Base-by-base conservation (phyloP, 352 stramenopile genomes). In the Globisporangium parvum region DNA sequence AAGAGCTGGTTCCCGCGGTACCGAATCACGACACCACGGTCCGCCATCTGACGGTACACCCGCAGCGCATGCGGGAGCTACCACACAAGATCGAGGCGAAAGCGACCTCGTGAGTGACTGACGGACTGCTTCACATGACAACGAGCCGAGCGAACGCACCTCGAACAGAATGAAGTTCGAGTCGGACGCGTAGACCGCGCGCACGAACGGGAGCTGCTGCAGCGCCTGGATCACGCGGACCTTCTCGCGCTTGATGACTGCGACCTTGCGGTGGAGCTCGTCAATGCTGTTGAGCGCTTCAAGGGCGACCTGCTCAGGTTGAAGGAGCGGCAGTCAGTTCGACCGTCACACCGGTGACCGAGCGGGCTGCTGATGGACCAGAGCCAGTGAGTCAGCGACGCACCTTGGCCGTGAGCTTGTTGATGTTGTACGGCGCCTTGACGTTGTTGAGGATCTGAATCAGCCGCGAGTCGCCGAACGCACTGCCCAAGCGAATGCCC, bases 401-500 rank as follows among this genome's bases (percentile, higher is more conserved):
- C 53, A 79, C 80, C 61, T 93, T 88, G 46, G 89, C 84, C 6
- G 96, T 98, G 31, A 99, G 73, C 60, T 96, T 97, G 85, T 97
- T 99, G 55, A 99, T 95, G 78, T 99, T 99, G 82, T 99, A 99
- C 17, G 96, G 96, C n/a, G 96, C 96, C 73, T 99, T 99, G 57
- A 98, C 93, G 65, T 98, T 99, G 76, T 99, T 99, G 58, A 99
- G 93, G 39, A 98, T 85, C 75, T 98, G 88, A 66, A 99, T 98
- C 10, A 99, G 77, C 55, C 88, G 84, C 8, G 87, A 66, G 60
- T 93, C 68, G 37, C 85, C 96, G 53, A 99, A 97, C 23, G 95
- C 90, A 59, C 95, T 88, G 6, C 90, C 90, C 39, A 97, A 64
- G 44, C 84, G 94, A 69, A 99, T 98, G 8, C 93, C 97, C 21